A percentile compares a stretch with the other conserved stretches of the same genome.
phyloP scores from a whole-genome alignment of 2,329 filamentous ascomycete genomes.

The Penicillium fuscoglaucum region DNA sequence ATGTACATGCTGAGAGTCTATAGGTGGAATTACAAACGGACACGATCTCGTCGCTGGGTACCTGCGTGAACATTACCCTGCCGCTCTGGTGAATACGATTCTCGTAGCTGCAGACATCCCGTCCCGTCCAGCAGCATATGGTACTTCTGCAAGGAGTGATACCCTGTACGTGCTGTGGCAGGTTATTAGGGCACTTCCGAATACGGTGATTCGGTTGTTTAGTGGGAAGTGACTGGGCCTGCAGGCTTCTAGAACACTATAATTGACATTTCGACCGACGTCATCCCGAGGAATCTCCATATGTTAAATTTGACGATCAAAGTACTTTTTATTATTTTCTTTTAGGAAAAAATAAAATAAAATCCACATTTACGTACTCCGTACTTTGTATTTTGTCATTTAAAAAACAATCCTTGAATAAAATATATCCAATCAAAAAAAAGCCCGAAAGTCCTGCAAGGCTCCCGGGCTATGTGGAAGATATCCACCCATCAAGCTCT shows the following conservation, averaged over 20 bases:
- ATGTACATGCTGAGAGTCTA: neutral
- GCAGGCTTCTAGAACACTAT: neutral
- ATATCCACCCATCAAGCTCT: too few species aligned
- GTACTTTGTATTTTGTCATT: too few species aligned
- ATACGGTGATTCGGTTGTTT: slow-evolving; percentile 8
- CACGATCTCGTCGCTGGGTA: slow-evolving; percentile 28
- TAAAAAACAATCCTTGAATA: neutral
- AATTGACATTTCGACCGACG: neutral
- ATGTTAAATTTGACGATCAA: neutral
- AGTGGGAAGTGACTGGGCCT: neutral
- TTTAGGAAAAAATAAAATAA: neutral
- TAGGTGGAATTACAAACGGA: slow-evolving; percentile 32
- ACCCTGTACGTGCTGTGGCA: slow-evolving; percentile 21
- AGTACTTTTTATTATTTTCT: neutral
- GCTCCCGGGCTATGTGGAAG: too few species aligned
- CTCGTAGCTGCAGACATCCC: slow-evolving; percentile 38
- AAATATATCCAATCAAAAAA: neutral
- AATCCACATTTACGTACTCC: too few species aligned
- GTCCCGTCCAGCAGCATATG: slow-evolving; percentile 30
- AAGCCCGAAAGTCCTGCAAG: neutral
- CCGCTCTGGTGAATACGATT: slow-evolving; percentile 34
- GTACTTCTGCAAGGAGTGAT: slow-evolving; percentile 10
- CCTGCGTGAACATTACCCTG: slow-evolving; percentile 22
- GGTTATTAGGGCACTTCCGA: slow-evolving; percentile 18
- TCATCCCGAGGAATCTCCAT: slow-evolving; percentile 6